Evolutionary conservation across 2,329 filamentous ascomycete species (phyloP), one percentile per base, ranked within the genome.

Genomic region (Colletotrichum sp.): DNA sequence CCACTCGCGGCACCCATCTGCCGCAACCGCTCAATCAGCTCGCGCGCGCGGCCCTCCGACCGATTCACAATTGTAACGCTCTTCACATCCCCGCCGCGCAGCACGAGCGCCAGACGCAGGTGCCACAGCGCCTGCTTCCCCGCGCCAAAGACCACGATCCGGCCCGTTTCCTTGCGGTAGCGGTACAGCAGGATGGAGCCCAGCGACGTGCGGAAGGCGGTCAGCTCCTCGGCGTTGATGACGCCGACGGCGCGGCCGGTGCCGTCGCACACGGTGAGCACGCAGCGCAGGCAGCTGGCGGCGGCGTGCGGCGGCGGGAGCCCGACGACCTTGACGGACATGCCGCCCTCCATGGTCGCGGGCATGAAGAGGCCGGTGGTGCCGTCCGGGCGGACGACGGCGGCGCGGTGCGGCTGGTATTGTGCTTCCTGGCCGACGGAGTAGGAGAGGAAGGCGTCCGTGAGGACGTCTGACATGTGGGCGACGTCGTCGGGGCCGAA

Each of bases 281-380:
- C 89, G 70, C 92, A 91, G 74, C 86, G 87, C 39, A 89, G 89
- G 62, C 66, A 76, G 66, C 64, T 68, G 13, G 78, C 61, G 25
- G 74, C 32, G 22, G 56, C 60, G 27, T 74, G 34, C n/a, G 80
- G 71, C 15, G 80, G 27, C 68, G 81, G 43, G 77, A 86, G 73
- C 82, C 84, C 74, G 56, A 94, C 89, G 56, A 94, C 90, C 81
- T 94, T 94, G 77, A 94, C 89, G 8, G 92, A 93, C 22, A 93
- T 86, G 4, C 89, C 88, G 55, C 88, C 87, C 34, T 89, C 88
- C 16, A 90, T 91, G 52, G 88, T 91, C 15, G 91, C 91, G 4
- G 93, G 93, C 91, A 94, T 93, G 83, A 94, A 93, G 12, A 94
- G 85, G 5, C 91, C 93, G 3, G 90, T 91, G 36, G 89, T 88